phyloP scores from a whole-genome alignment of 768 basidiomycete genomes.

The Podaxis pistillaris region DNA sequence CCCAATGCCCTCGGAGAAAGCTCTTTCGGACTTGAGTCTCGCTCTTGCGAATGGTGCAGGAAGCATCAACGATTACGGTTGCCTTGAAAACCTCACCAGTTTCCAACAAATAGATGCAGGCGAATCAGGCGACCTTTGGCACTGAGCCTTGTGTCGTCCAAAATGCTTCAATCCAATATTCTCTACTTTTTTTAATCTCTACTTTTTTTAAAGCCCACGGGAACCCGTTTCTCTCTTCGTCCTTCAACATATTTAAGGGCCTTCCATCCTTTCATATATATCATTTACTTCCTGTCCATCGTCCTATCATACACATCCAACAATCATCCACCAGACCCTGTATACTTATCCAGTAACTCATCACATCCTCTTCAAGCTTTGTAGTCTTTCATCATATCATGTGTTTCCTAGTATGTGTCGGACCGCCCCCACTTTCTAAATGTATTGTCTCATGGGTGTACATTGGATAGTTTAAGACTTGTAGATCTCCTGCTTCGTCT shows the following conservation, averaged over 20 bases:
- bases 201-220: background rate
- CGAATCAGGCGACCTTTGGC: constrained; percentile 60
- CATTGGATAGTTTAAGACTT: background rate
- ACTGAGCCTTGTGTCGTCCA: background rate
- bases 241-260: constrained; percentile 1
- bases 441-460: background rate
- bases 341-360: constrained; percentile 14
- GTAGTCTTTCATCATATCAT: background rate
- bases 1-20: constrained; percentile 20
- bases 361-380: constrained; percentile 3
- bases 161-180: background rate
- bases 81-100: constrained; percentile 7
- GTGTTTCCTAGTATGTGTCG: background rate
- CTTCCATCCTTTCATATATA: background rate
- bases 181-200: background rate
- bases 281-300: constrained; percentile 3
- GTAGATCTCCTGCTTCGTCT: background rate
- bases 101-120: constrained; percentile 15
- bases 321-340: constrained; percentile 7
- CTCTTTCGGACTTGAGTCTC: constrained; percentile 25
- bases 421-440: background rate
- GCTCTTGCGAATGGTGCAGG: constrained; percentile 28
- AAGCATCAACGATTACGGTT: constrained; percentile 26
- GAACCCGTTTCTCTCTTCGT: background rate
- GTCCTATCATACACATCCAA: background rate